These are phyloP conservation scores for Heliosperma pusillum DNA, from an alignment of 148 eudicot species.

Conservation along the genomic window DNA sequence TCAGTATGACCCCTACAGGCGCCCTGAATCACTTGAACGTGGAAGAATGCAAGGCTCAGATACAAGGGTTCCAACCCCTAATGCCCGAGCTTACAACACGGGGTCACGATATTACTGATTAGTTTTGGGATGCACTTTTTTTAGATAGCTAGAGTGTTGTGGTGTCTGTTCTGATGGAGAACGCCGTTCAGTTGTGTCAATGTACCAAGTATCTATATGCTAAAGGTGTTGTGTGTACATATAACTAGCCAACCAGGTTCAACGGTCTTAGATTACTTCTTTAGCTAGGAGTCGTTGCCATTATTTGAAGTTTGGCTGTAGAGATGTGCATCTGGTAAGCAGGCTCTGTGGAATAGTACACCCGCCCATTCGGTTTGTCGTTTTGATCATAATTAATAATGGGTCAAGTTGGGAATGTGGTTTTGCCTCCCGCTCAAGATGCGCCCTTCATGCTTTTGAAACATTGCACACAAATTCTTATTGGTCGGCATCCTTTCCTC, in stretches of 20 bases:
- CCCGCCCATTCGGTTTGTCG: too few relatives aligned
- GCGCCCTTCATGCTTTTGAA: too few relatives aligned
- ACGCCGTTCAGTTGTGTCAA: neutral
- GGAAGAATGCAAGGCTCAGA: conserved; percentile 56
- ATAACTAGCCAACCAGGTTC: neutral
- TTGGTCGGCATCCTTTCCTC: too few relatives aligned
- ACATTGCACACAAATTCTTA: too few relatives aligned
- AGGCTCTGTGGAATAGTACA: neutral
- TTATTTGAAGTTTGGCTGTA: neutral
- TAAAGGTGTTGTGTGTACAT: conserved; percentile 4
- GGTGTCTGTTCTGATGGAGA: neutral
- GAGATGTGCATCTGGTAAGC: neutral
- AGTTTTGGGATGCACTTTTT: neutral
- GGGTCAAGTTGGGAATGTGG: too few relatives aligned
- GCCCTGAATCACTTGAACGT: conserved; percentile 48
- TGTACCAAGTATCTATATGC: conserved; percentile 2
- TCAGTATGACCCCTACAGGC: conserved; percentile 61
- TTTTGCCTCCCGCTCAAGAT: too few relatives aligned
- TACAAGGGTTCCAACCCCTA: conserved; percentile 62
- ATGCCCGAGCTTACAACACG: conserved; percentile 64
- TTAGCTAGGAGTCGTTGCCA: neutral
- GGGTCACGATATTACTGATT: conserved; percentile 69
- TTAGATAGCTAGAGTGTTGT: neutral
- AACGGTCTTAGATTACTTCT: neutral
- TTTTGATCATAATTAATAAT: too few relatives aligned